Percentiles rank a stretch among this genome's conserved stretches.
phyloP scores from a whole-genome alignment of 2,329 filamentous ascomycete genomes.

The Xylariales sp. region DNA sequence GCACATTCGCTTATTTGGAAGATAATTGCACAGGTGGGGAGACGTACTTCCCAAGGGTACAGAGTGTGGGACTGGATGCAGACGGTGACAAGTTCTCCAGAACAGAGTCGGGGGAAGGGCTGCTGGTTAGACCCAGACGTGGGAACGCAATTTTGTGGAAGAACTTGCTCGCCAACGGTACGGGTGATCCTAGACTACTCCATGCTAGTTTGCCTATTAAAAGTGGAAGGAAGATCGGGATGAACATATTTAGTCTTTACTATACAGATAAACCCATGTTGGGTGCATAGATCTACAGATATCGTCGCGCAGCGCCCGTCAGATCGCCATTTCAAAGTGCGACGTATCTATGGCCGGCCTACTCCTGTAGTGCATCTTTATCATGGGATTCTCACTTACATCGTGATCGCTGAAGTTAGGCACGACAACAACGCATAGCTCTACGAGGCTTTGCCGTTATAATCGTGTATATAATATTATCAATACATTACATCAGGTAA shows the following conservation, averaged over 20 bases:
- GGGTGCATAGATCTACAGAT: too few species aligned
- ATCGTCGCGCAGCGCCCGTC: too few species aligned
- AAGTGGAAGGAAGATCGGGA: not conserved
- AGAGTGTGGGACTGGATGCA: not conserved
- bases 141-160: slow-evolving; percentile 1
- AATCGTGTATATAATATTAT: too few species aligned
- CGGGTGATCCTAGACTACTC: not conserved
- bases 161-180: not conserved
- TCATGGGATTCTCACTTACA: too few species aligned
- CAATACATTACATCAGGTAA: too few species aligned
- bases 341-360: too few species aligned
- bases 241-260: not conserved
- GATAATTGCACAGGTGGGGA: not conserved
- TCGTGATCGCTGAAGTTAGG: too few species aligned
- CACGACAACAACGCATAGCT: too few species aligned
- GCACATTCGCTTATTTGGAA: not conserved
- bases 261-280: not conserved
- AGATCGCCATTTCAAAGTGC: too few species aligned
- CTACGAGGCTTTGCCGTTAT: too few species aligned
- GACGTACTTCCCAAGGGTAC: not conserved
- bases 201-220: not conserved
- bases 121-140: not conserved
- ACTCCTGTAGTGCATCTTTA: too few species aligned
- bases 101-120: not conserved
- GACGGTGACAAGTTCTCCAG: slow-evolving; percentile 1